Conservation (phyloP, 306 rosid species). For the Trifolium subterraneum region DNA sequence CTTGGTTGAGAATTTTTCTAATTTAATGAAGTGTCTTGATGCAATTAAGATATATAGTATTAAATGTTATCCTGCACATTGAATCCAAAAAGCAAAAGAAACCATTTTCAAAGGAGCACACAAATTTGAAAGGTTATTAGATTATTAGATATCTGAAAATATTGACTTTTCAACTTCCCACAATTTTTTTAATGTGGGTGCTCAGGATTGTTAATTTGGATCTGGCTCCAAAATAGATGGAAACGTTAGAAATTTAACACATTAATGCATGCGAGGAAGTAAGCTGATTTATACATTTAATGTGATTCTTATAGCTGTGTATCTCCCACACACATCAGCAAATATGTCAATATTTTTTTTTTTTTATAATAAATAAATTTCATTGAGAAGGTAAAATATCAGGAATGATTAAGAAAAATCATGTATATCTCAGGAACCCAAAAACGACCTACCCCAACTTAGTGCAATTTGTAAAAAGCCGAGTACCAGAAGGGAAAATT, state of each 20-base stretch:
- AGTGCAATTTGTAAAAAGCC: constrained; percentile 3
- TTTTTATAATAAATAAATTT: background rate
- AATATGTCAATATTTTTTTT: constrained; percentile 4
- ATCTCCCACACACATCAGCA: constrained; percentile 6
- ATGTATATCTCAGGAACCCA: constrained; percentile 19
- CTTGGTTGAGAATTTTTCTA: too few relatives aligned
- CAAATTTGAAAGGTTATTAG: background rate
- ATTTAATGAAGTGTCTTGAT: background rate
- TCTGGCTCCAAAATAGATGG: constrained; percentile 15
- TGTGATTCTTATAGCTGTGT: constrained; percentile 9
- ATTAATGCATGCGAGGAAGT: background rate
- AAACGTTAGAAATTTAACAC: constrained; percentile 7
- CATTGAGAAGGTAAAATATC: background rate
- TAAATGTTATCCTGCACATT: background rate
- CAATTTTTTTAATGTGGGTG: background rate
- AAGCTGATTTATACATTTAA: constrained; percentile 7
- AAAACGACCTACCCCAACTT: constrained; percentile 1
- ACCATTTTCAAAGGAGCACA: background rate
- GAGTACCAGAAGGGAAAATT: background rate
- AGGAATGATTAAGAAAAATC: background rate
- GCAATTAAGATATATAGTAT: background rate
- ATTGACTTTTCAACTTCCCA: background rate
- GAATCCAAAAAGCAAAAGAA: background rate
- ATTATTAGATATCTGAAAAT: background rate
- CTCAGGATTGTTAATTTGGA: background rate